phyloP scores from a whole-genome alignment of 169 alveolate species.

The Plasmodium vinckei region DNA sequence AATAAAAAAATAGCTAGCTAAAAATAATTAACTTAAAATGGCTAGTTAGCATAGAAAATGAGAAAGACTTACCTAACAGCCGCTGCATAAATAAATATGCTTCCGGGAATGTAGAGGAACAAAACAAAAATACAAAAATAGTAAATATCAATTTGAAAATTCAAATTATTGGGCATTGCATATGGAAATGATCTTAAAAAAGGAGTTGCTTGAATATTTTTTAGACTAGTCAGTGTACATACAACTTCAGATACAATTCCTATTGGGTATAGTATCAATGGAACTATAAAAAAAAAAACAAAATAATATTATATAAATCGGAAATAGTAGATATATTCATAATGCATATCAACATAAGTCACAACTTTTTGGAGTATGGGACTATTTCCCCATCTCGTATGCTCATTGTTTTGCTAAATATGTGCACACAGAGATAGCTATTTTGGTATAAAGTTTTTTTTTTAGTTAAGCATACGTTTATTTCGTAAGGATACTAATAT shows the following conservation, averaged over 20 bases:
- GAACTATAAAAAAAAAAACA: slow-evolving; percentile 9
- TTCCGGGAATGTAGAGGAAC: slow-evolving; percentile 63
- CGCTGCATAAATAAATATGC: slow-evolving; percentile 36
- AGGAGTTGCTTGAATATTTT: slow-evolving; percentile 50
- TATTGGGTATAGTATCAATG: slow-evolving; percentile 66
- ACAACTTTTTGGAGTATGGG: too few relatives aligned
- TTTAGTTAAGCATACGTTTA: slow-evolving; percentile 32
- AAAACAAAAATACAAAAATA: slow-evolving; percentile 67
- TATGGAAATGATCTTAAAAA: slow-evolving; percentile 64
- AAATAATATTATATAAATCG: too few relatives aligned
- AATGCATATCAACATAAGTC: neutral
- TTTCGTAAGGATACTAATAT: slow-evolving; percentile 32
- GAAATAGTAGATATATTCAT: neutral
- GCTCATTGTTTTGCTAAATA: neutral
- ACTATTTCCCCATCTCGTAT: neutral
- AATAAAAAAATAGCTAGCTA: slow-evolving; percentile 8
- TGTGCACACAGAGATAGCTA: too few relatives aligned
- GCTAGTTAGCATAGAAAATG: neutral
- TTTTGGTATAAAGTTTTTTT: neutral
- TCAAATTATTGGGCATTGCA: slow-evolving; percentile 73
- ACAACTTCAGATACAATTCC: slow-evolving; percentile 74
- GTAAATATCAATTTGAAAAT: slow-evolving; percentile 73
- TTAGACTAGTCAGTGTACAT: slow-evolving; percentile 46
- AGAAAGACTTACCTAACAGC: slow-evolving; percentile 51
- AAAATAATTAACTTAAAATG: slow-evolving; percentile 4